Conservation (phyloP, 768 basidiomycete genomes). For the Mycena sanguinolenta region DNA sequence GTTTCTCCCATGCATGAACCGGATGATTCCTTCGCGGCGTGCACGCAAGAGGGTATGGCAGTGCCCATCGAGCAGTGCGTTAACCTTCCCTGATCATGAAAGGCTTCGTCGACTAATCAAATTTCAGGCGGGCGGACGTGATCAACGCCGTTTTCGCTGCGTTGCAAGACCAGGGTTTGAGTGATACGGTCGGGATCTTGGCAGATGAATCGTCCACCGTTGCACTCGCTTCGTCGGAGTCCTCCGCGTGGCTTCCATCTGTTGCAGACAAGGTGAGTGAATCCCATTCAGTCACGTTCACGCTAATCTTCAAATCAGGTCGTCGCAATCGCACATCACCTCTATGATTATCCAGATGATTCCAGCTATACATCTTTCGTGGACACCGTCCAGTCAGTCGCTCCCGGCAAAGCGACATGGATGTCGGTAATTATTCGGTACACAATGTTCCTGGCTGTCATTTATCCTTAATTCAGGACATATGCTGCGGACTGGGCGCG, state of each 20-base stretch:
- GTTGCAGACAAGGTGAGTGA: constrained; percentile 46
- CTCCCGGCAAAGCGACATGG: constrained; percentile 52
- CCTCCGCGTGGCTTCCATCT: constrained; percentile 51
- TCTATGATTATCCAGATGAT: constrained; percentile 61
- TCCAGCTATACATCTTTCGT: constrained; percentile 48
- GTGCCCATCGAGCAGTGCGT: constrained; percentile 54
- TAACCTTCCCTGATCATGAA: background rate
- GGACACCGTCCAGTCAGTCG: constrained; percentile 42
- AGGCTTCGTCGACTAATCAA: background rate
- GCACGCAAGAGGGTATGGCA: constrained; percentile 62
- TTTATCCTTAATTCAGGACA: constrained; percentile 42
- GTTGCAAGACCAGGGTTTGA: constrained; percentile 45
- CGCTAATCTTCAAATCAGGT: constrained; percentile 46
- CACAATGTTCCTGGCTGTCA: background rate
- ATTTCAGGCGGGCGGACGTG: constrained; percentile 53
- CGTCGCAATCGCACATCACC: constrained; percentile 57
- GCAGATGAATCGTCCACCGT: constrained; percentile 58
- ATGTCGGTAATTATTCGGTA: constrained; percentile 50
- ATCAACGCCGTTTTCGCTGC: constrained; percentile 53
- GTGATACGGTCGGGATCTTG: constrained; percentile 51
- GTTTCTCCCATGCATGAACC: constrained; percentile 62
- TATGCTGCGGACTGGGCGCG: constrained; percentile 53
- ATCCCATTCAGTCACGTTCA: background rate
- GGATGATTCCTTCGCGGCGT: constrained; percentile 53
- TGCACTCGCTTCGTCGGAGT: constrained; percentile 47